Evolutionary conservation across 2,329 filamentous ascomycete species (phyloP), one percentile per base, ranked within the genome.

Genomic region (Sporothrix schenckii): DNA sequence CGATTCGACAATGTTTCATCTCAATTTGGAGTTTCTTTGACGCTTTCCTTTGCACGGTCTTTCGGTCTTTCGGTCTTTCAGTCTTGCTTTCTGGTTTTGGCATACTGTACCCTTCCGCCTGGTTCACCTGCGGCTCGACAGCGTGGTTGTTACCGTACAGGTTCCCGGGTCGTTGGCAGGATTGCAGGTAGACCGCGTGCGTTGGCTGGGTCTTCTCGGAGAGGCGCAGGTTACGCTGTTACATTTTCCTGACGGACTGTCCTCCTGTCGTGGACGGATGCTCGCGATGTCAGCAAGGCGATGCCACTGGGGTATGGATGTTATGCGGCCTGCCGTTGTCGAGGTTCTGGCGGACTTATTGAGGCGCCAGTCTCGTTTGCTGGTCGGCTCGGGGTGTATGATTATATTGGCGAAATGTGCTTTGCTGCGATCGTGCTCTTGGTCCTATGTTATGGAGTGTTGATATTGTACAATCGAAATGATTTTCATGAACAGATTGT

Each of bases 381-480:
- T 66, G 63, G 27, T 21, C 24, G n/a, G 47, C 47, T 53, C 27
- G 34, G 6, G 44, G 50, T 66, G 63, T 66, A 66, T 52, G 63
- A 66, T 24, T 66, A 66, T 56, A 11, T 41, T 66, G 44, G 63
- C 49, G 63, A 39, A 13, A 11, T 50, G 24, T 34, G 21, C 44
- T 66, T 66, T 66, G 44, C 63, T 66, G 63, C 63, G 47, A 52
- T 53, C 11, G 41, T 66, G 68, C 68, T 58, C 21, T 70, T 69
- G 60, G 68, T 34, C 56, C 1, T 70, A 58, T 70, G 49, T 70
- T 21, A 39, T 41, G 68, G 58, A 44, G 54, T 30, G 39, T 44
- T 65, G 50, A 52, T 69, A 54, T 49, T 53, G 66, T 16, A 63
- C 41, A 63, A 49, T 50, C 50, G 19, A 14, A 68, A 68, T 47